Conservation (phyloP, 768 basidiomycete species). For the Tricholomella constricta region DNA sequence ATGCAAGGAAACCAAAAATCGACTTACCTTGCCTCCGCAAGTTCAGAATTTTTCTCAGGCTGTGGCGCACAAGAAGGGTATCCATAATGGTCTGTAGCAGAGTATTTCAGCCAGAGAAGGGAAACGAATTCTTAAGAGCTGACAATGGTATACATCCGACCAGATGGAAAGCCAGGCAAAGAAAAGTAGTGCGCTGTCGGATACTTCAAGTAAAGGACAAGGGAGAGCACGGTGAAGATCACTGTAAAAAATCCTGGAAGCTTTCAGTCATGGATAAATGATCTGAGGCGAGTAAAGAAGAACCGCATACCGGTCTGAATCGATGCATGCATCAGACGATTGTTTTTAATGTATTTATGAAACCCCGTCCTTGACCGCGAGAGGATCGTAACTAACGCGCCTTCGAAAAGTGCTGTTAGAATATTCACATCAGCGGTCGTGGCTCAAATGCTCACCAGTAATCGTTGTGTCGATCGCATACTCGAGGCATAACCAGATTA, state of each 20-base stretch:
- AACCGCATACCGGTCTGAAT: constrained; percentile 1
- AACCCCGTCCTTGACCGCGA: neutral
- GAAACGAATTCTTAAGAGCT: neutral
- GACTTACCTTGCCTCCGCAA: no score
- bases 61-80: no score
- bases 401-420: neutral
- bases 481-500: constrained; percentile 1
- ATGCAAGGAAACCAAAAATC: no score
- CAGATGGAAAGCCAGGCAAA: neutral
- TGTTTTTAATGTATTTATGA: neutral
- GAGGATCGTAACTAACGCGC: neutral
- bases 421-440: no score
- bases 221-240: neutral
- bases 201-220: neutral
- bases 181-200: neutral
- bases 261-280: neutral
- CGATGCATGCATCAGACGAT: neutral
- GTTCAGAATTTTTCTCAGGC: no score
- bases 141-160: neutral
- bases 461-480: neutral
- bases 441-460: no score
- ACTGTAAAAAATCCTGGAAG: neutral
- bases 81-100: neutral
- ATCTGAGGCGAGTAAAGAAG: neutral
- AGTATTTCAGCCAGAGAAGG: no score